Evolutionary conservation across 2,329 filamentous ascomycete species (phyloP).

Genomic region (Xylariaceae sp.): DNA sequence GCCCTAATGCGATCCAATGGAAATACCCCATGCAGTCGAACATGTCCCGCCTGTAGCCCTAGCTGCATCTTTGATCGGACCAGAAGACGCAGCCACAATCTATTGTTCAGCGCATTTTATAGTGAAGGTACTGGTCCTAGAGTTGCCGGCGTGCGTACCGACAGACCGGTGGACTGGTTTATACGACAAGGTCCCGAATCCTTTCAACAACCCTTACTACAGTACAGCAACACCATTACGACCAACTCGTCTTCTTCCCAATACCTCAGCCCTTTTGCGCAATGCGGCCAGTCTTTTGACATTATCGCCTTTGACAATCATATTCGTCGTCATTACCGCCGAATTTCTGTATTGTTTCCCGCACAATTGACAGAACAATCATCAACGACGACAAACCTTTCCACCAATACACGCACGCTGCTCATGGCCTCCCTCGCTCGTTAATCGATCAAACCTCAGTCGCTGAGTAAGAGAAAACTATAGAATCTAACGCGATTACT

Average conservation of each 20-base stretch:
- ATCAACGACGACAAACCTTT: not conserved
- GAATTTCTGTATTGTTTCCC: not conserved
- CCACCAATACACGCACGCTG: conserved; percentile 10
- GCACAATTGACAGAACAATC: conserved; percentile 17
- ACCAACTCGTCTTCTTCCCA: conserved; percentile 11
- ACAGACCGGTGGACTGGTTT: conserved; percentile 22
- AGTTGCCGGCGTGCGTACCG: conserved; percentile 24
- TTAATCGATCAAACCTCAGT: not conserved
- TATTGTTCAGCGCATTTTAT: not conserved
- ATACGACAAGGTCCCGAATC: conserved; percentile 31
- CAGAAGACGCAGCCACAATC: not conserved
- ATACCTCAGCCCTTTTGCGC: conserved; percentile 5
- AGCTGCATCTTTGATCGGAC: not conserved
- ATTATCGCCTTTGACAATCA: not conserved
- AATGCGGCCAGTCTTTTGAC: not conserved
- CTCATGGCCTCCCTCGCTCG: conserved; percentile 7
- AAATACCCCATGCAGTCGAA: not conserved
- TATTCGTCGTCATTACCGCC: not conserved
- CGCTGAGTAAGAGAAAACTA: not conserved
- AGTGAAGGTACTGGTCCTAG: conserved; percentile 13
- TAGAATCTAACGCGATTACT: not conserved
- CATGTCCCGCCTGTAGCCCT: not conserved
- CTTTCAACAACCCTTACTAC: conserved; percentile 28
- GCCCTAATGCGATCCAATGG: not conserved
- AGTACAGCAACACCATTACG: conserved; percentile 14